phyloP scores from a whole-genome alignment of 495 filamentous ascomycete species.

The Penicillium crystallinum region DNA sequence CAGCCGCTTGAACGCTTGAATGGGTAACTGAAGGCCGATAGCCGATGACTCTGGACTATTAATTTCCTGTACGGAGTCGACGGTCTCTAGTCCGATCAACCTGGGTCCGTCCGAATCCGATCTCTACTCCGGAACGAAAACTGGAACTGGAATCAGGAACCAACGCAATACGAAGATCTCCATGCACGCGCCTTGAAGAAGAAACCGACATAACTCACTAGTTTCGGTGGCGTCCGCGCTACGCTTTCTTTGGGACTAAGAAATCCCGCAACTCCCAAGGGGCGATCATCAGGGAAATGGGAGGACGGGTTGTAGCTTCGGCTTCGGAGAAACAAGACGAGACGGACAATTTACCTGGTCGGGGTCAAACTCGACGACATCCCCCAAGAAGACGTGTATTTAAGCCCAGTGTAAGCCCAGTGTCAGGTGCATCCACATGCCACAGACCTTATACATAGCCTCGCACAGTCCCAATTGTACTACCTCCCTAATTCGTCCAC shows the following conservation, averaged over 20 bases:
- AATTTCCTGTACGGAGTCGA: too few relatives aligned
- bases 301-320: neutral
- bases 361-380: too few relatives aligned
- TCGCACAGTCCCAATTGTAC: neutral
- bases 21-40: neutral
- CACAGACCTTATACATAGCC: too few relatives aligned
- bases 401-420: too few relatives aligned
- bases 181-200: neutral
- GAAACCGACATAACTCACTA: neutral
- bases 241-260: constrained; percentile 2
- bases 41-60: too few relatives aligned
- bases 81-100: too few relatives aligned
- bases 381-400: too few relatives aligned
- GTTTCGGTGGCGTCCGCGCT: constrained; percentile 2
- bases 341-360: too few relatives aligned
- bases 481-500: constrained; percentile 9
- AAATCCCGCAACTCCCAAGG: constrained; percentile 6
- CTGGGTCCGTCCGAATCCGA: too few relatives aligned
- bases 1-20: neutral
- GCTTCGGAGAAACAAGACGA: neutral
- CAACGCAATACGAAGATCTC: neutral
- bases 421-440: too few relatives aligned
- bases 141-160: too few relatives aligned
- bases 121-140: too few relatives aligned
- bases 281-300: constrained; percentile 5